Conservation (phyloP, 2,329 filamentous ascomycete genomes). For the Cytospora piceae region DNA sequence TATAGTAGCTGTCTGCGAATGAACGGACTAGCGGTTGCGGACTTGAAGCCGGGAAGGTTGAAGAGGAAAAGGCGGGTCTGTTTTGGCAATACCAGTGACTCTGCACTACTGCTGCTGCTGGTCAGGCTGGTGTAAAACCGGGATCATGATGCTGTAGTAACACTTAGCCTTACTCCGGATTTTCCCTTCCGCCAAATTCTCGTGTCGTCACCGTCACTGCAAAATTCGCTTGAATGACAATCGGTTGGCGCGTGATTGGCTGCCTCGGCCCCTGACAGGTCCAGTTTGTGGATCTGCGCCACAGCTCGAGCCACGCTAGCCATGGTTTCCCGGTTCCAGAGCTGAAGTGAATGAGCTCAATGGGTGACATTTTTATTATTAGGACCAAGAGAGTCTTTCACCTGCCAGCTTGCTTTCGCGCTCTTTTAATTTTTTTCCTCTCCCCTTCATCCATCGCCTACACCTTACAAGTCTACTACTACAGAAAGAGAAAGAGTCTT, state of each 20-base stretch:
- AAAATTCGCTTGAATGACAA: conserved; percentile 26
- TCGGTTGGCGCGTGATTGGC: conserved; percentile 29
- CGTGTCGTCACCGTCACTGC: conserved; percentile 15
- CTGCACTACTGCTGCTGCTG: too few relatives aligned
- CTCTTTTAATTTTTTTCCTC: conserved; percentile 22
- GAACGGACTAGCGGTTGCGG: too few relatives aligned
- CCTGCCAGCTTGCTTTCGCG: conserved; percentile 21
- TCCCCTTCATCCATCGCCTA: conserved; percentile 9
- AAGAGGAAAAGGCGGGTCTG: too few relatives aligned
- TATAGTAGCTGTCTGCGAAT: too few relatives aligned
- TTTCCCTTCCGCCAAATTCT: conserved; percentile 28
- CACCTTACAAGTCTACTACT: neutral
- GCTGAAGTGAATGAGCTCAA: conserved; percentile 25
- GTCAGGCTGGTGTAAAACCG: too few relatives aligned
- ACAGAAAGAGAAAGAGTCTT: conserved; percentile 3
- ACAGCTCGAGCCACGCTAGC: conserved; percentile 15
- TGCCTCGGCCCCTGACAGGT: conserved; percentile 12
- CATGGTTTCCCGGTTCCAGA: conserved; percentile 9
- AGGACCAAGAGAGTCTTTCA: neutral
- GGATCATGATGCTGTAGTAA: neutral
- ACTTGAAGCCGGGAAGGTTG: too few relatives aligned
- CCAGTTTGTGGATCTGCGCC: conserved; percentile 19
- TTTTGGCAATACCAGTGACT: too few relatives aligned
- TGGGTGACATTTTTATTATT: conserved; percentile 25
- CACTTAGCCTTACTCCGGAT: conserved; percentile 14